Percentiles rank a stretch among this genome's conserved stretches.
These are phyloP conservation scores for Myxozyma neotropica DNA, from an alignment of 805 yeast species.

Conservation along the genomic window DNA sequence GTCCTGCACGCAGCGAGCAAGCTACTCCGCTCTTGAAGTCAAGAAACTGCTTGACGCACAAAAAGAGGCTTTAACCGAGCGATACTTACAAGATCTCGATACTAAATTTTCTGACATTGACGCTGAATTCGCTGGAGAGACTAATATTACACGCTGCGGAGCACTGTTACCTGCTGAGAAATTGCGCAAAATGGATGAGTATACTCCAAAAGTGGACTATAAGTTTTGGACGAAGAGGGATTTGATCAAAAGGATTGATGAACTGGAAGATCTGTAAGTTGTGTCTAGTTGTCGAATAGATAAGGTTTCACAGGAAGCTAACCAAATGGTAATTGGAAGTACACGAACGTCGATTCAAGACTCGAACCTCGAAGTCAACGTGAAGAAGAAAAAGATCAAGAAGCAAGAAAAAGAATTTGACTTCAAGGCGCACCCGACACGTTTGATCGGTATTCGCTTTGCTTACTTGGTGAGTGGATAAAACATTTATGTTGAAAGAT, in stretches of 20 bases:
- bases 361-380: not conserved
- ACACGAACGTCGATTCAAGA: not conserved
- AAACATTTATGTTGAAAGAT: not conserved
- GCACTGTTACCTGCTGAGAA: not conserved
- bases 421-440: slow-evolving; percentile 41
- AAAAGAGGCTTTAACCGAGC: not conserved
- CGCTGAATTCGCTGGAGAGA: not conserved
- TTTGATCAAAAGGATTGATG: slow-evolving; percentile 57
- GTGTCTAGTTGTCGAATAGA: not conserved
- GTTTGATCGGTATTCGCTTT: slow-evolving; percentile 79
- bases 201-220: slow-evolving; percentile 45
- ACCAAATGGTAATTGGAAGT: not conserved
- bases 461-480: slow-evolving; percentile 56
- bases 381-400: slow-evolving; percentile 18
- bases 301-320: not conserved
- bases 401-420: slow-evolving; percentile 20
- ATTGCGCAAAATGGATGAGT: not conserved
- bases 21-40: slow-evolving; percentile 1
- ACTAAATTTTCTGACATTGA: slow-evolving; percentile 1
- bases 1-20: not conserved
- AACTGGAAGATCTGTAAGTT: slow-evolving; percentile 51
- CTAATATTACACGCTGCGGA: slow-evolving; percentile 2
- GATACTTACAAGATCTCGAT: not conserved
- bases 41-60: not conserved
- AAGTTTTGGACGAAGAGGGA: slow-evolving; percentile 66